Percentiles rank a stretch among this genome's conserved stretches.
These are phyloP conservation scores for Phytophthora fragariaefolia DNA, from an alignment of 352 stramenopile species.

Conservation along the genomic window DNA sequence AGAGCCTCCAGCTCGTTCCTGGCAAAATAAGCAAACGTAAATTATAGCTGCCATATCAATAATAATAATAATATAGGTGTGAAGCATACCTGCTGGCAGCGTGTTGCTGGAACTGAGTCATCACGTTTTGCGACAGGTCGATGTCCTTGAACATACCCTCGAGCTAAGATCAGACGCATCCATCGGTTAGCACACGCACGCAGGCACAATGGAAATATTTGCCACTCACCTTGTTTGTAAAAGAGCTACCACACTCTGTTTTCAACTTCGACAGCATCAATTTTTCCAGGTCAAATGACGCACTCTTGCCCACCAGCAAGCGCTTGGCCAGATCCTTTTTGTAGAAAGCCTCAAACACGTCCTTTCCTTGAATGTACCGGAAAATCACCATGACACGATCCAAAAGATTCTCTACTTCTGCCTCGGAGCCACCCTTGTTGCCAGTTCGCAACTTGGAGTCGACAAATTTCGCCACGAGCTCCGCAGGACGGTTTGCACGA, in stretches of 20 bases:
- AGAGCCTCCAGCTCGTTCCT: conserved; percentile 62
- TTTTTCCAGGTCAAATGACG: conserved; percentile 95
- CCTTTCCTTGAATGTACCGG: conserved; percentile 96
- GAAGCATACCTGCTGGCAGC: conserved; percentile 66
- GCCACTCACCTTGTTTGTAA: conserved; percentile 94
- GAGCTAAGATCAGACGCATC: conserved; percentile 62
- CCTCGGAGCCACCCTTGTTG: conserved; percentile 87
- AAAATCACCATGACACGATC: conserved; percentile 97
- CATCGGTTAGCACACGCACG: conserved; percentile 8
- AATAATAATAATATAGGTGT: neutral
- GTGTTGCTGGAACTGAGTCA: conserved; percentile 92
- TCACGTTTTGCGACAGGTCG: conserved; percentile 95
- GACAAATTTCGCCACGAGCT: conserved; percentile 93
- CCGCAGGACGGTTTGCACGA: conserved; percentile 82
- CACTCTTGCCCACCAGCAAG: conserved; percentile 91
- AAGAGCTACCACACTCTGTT: conserved; percentile 97
- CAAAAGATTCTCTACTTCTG: conserved; percentile 88
- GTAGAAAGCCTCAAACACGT: conserved; percentile 99
- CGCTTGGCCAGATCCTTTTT: conserved; percentile 98
- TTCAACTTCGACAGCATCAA: conserved; percentile 98
- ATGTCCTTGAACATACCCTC: conserved; percentile 99
- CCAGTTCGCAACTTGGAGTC: conserved; percentile 89
- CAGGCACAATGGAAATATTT: neutral
- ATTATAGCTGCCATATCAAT: neutral
- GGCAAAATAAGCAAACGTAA: conserved; percentile 9